Evolutionary conservation across 2,329 filamentous ascomycete genomes (phyloP).

Genomic region (Capronia coronata): DNA sequence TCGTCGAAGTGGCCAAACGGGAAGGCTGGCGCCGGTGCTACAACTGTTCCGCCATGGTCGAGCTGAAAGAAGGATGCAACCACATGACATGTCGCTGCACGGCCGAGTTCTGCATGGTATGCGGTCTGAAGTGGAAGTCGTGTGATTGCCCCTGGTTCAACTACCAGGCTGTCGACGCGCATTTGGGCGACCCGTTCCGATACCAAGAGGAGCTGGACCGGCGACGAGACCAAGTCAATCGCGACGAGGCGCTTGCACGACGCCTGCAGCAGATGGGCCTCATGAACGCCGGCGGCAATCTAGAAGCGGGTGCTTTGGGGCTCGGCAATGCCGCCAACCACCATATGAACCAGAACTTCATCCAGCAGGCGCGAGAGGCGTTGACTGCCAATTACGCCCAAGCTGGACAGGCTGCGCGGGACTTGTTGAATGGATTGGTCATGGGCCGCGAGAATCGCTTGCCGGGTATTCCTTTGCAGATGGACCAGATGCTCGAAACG

Average conservation of each 20-base stretch:
- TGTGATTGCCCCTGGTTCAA: constrained; percentile 80
- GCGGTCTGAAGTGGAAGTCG: constrained; percentile 72
- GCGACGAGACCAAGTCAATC: constrained; percentile 44
- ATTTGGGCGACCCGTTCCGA: constrained; percentile 38
- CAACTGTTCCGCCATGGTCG: constrained; percentile 68
- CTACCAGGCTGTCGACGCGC: constrained; percentile 49
- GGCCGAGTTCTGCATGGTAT: constrained; percentile 82
- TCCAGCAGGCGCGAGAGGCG: constrained; percentile 34
- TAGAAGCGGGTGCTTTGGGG: constrained; percentile 9
- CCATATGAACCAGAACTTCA: constrained; percentile 57
- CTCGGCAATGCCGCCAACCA: constrained; percentile 30
- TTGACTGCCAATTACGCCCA: constrained; percentile 32
- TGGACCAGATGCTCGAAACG: constrained; percentile 17
- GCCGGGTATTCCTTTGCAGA: constrained; percentile 16
- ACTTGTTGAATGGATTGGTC: constrained; percentile 24
- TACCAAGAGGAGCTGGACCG: constrained; percentile 46
- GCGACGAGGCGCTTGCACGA: constrained; percentile 48
- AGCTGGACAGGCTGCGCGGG: constrained; percentile 32
- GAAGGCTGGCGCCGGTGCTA: constrained; percentile 74
- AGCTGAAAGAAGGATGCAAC: constrained; percentile 76
- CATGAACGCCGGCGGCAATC: constrained; percentile 13
- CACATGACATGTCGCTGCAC: constrained; percentile 83
- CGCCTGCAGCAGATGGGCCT: constrained; percentile 42
- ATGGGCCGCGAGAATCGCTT: constrained; percentile 26
- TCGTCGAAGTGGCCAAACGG: constrained; percentile 59